A percentile compares a stretch with the other conserved stretches of the same genome.
phyloP scores from a whole-genome alignment of 1,284 basidiomycete species.

The Lentinula novae-zelandiae region DNA sequence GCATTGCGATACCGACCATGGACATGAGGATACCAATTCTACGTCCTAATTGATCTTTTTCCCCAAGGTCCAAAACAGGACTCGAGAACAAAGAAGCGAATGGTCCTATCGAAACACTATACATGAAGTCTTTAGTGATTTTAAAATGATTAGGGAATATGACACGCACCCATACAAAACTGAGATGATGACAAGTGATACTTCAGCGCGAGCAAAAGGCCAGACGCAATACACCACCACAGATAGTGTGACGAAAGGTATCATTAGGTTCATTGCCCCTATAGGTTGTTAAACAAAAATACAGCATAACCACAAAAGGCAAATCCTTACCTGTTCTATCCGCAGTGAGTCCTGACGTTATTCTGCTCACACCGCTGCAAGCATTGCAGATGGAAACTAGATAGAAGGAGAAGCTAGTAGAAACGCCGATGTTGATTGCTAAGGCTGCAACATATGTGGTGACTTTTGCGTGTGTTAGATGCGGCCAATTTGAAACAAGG shows the following conservation, averaged over 20 bases:
- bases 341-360: constrained; percentile 25
- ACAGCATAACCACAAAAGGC: background rate
- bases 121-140: background rate
- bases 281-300: background rate
- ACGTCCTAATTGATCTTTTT: constrained; percentile 55
- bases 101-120: constrained; percentile 43
- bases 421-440: constrained; percentile 24
- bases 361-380: constrained; percentile 28
- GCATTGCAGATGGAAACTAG: constrained; percentile 33
- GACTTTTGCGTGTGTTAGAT: constrained; percentile 17
- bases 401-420: constrained; percentile 28
- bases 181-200: constrained; percentile 41
- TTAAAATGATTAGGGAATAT: background rate
- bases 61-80: constrained; percentile 60
- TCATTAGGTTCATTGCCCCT: constrained; percentile 56
- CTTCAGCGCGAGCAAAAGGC: constrained; percentile 46
- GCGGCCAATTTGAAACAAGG: background rate
- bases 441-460: constrained; percentile 30
- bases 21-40: constrained; percentile 62
- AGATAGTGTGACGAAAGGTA: constrained; percentile 45
- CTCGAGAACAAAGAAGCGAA: constrained; percentile 52
- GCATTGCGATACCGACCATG: constrained; percentile 33
- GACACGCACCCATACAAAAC: constrained; percentile 46
- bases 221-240: constrained; percentile 54
- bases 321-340: constrained; percentile 25